These are phyloP conservation scores for Calendula officinalis DNA, from an alignment of 129 eudicot genomes.

Conservation along the genomic window DNA sequence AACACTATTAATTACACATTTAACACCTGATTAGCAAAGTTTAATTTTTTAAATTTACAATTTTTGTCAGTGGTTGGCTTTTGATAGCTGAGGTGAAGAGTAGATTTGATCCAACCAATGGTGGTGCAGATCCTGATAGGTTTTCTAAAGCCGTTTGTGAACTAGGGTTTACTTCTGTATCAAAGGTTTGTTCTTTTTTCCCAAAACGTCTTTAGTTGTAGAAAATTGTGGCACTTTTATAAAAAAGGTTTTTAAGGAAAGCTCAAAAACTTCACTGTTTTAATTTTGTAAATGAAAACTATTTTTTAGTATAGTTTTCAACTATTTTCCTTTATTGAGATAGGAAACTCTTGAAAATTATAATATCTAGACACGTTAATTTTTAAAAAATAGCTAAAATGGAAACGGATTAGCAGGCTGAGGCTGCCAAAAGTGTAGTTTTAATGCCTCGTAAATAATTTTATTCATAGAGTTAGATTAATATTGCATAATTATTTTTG, in stretches of 20 bases:
- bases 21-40: neutral
- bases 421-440: too few species aligned
- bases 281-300: too few species aligned
- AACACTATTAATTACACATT: neutral
- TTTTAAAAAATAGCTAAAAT: neutral
- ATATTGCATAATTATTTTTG: too few species aligned
- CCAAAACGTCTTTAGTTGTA: neutral
- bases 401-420: neutral
- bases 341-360: too few species aligned
- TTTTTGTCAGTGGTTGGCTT: slow-evolving; percentile 81
- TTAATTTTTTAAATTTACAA: slow-evolving; percentile 5
- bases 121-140: slow-evolving; percentile 78
- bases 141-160: slow-evolving; percentile 64
- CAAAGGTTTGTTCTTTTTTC: slow-evolving; percentile 48
- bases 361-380: too few species aligned
- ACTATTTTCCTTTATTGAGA: too few species aligned
- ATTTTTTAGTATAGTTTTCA: too few species aligned
- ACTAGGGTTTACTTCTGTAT: slow-evolving; percentile 64
- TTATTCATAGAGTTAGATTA: too few species aligned
- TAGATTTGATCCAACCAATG: slow-evolving; percentile 78
- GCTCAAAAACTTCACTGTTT: neutral
- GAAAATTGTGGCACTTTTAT: neutral
- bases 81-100: slow-evolving; percentile 95
- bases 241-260: too few species aligned
- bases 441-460: too few species aligned